A percentile compares a stretch with the other conserved stretches of the same genome.
Evolutionary conservation across 2,329 filamentous ascomycete genomes (phyloP).

Genomic region (Cytospora piceae): DNA sequence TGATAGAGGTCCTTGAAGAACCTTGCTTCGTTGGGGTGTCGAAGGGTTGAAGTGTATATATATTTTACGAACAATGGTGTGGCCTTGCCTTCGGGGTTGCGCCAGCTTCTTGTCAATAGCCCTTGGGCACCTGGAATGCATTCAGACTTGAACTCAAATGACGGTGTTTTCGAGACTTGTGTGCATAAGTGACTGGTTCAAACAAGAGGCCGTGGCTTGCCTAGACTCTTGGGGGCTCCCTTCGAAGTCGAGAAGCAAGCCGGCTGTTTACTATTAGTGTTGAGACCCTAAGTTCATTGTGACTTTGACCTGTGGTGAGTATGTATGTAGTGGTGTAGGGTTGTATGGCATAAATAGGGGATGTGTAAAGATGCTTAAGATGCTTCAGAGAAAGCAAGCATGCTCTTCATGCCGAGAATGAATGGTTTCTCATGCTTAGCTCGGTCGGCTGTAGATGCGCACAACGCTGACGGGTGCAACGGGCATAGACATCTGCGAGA

Average conservation of each 20-base stretch:
- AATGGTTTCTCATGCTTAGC: too few species aligned
- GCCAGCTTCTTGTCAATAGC: slow-evolving; percentile 16
- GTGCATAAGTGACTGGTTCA: not conserved
- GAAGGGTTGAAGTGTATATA: slow-evolving; percentile 23
- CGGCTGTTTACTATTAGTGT: not conserved
- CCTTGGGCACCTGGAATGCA: slow-evolving; percentile 7
- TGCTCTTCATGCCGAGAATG: too few species aligned
- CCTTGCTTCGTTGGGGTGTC: slow-evolving; percentile 14
- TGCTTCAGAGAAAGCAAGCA: not conserved
- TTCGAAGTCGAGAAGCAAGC: not conserved
- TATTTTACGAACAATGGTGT: slow-evolving; percentile 12
- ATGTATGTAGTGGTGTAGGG: not conserved
- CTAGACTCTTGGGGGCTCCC: not conserved
- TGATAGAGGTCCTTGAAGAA: not conserved
- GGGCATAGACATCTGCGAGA: not conserved
- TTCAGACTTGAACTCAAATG: slow-evolving; percentile 10
- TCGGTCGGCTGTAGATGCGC: not conserved
- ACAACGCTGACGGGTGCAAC: not conserved
- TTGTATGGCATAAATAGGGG: not conserved
- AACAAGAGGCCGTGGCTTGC: not conserved
- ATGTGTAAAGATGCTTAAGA: not conserved
- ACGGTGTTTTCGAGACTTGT: not conserved
- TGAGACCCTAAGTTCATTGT: not conserved
- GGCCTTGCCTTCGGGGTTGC: slow-evolving; percentile 10
- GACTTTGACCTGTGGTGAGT: too few species aligned